Base-by-base conservation (phyloP, 768 basidiomycete genomes). In the Podaxis sp. region DNA sequence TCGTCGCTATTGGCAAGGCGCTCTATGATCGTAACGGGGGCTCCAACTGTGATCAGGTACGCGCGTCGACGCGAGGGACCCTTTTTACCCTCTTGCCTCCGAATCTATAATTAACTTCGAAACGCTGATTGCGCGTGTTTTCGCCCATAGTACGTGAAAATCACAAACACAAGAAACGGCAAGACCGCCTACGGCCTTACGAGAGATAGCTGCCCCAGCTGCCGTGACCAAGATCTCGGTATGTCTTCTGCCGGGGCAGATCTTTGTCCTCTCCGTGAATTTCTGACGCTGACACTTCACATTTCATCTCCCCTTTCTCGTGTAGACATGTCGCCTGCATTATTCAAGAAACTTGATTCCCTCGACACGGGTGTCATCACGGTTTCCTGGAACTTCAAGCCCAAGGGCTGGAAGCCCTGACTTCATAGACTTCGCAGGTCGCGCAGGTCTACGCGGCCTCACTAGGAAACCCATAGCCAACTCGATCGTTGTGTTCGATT, bases 301-400 rank as follows among this genome's bases (percentile, higher is more conserved):
- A 28, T 41, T n/a, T 44, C 24, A n/a, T 46, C 12, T 13, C 50
- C 30, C 22, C 48, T 53, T 28, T 63, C 51, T 24, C 22, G 54
- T 26, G 12, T 70, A 91, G 89, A 91, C 71, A 82, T 91, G 85
- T 89, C 88, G 30, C 82, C 82, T 8, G 77, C 78, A 6, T 69
- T 88, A 37, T 91, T 91, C 74, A 2, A 83, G 68, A 65, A 83
- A 62, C 69, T 91, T 51, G 83, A 74, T 17, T 28, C 68, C 4
- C 81, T 88, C 50, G 70, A 66, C 62, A 69, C 72, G 10, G 89
- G 89, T 36, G 79, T 79, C 44, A 70, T 90, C 38, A 60, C 68
- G n/a, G 77, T 90, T 64, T 71, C 71, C 2, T 91, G 89, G 90
- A 70, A 85, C 66, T 89, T 85, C 77, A 80, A 83, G 84, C 69